These are phyloP conservation scores for Pyrenochaeta sp. DNA, from an alignment of 2,329 filamentous ascomycete genomes.

Conservation along the genomic window DNA sequence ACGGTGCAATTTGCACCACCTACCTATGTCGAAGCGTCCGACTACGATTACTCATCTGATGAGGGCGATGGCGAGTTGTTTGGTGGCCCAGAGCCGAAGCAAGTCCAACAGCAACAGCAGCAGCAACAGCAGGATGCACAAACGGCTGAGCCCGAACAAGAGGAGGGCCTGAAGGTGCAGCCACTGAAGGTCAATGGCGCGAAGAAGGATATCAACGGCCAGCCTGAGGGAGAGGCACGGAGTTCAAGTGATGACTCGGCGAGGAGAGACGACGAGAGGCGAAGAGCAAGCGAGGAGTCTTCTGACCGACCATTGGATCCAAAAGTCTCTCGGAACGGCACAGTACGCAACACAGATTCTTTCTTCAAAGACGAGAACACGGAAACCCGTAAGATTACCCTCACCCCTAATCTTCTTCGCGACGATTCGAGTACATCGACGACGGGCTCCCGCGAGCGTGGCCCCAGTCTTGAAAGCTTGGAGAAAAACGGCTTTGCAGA, in stretches of 20 bases:
- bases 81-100: conserved; percentile 46
- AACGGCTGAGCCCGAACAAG: conserved; percentile 54
- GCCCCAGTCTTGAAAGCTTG: conserved; percentile 77
- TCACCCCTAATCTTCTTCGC: conserved; percentile 89
- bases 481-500: conserved; percentile 73
- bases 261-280: conserved; percentile 55
- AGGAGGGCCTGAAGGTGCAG: conserved; percentile 46
- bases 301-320: conserved; percentile 59
- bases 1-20: conserved; percentile 86
- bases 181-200: conserved; percentile 47
- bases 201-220: conserved; percentile 38
- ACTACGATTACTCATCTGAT: conserved; percentile 83
- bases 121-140: conserved; percentile 33
- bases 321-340: conserved; percentile 76
- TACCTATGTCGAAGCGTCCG: conserved; percentile 87
- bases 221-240: conserved; percentile 33
- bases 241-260: conserved; percentile 48
- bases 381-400: conserved; percentile 95
- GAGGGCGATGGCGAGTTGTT: conserved; percentile 67
- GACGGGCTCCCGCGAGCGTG: conserved; percentile 56
- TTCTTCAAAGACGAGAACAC: conserved; percentile 97
- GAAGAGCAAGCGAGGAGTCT: conserved; percentile 72
- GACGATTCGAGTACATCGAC: conserved; percentile 69
- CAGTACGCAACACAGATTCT: conserved; percentile 89
- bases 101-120: conserved; percentile 22